Base-by-base conservation (phyloP, 176 grass and related monocot genomes). In the Carex kokanica region DNA sequence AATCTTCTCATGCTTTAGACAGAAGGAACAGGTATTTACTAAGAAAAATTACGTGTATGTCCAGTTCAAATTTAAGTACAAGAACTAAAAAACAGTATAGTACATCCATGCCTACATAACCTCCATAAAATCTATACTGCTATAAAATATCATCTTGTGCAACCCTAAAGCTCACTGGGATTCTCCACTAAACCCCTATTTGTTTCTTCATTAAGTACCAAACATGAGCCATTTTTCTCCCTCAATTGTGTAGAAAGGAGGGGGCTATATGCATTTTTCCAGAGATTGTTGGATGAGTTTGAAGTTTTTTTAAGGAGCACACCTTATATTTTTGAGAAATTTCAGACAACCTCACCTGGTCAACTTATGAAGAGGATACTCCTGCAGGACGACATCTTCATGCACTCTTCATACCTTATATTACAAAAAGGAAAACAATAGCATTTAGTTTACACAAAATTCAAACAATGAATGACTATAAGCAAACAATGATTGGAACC, bases 311-410 rank as follows among this genome's bases (percentile, higher is more conserved):
- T 18, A 58, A 6, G 16, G 18, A 59, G 18, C 56, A 59, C 1
- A 58, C 36, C 40, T 64, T 72, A 47, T 18, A 72, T 45, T 47
- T 72, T 71, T 12, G 18, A 64, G 11, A 21, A 13, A 45, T 47
- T 9, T 41, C 40, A 71, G 68, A 71, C 38, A 72, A 71, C 9
- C 3, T 40, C 38, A 72, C 68, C 36, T 72, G 38, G 40, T 72
- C 32, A 72, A 72, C 8, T 72, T 45, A 72, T 72, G 68, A 32
- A 72, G 40, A 72, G 18, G 68, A 72, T n/a, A 72, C 68, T 23
- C 68, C 68, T 47, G 18, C 9, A 8, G 18, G 16, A 72, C 16
- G 15, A 72, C 40, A 23, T n/a, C 68, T 72, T 72, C 9, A 45
- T 72, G 40, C 40, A 43, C 38, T 21, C 47, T 47, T 72, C 68